A percentile compares a stretch with the other conserved stretches of the same genome.
Evolutionary conservation across 257 asterid genomes (phyloP).

Genomic region (Cynanchum wilfordii): DNA sequence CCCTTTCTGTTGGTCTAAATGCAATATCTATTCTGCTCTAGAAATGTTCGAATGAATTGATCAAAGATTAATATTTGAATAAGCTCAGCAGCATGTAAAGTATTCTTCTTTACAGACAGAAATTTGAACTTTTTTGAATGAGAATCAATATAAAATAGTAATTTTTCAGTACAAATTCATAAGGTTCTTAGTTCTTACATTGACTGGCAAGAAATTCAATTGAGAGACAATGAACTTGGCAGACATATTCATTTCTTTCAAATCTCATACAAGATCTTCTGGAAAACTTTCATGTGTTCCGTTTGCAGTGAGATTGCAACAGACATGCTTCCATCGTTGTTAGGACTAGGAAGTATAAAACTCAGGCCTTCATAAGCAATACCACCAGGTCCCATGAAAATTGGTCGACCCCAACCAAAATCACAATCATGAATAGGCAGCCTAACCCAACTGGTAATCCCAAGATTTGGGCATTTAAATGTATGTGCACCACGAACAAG

Average conservation of each 20-base stretch:
- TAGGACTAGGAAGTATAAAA: constrained; percentile 65
- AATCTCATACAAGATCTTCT: constrained; percentile 60
- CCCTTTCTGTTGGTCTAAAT: constrained; percentile 15
- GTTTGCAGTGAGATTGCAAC: constrained; percentile 68
- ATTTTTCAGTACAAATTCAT: not conserved
- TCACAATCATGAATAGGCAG: constrained; percentile 85
- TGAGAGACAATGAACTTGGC: not conserved
- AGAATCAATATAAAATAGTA: not conserved
- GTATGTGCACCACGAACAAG: constrained; percentile 87
- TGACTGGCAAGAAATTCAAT: constrained; percentile 2
- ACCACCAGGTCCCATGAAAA: constrained; percentile 93
- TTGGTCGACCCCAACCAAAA: constrained; percentile 85
- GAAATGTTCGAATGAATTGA: not conserved
- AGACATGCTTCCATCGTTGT: constrained; percentile 63
- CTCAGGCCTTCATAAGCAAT: constrained; percentile 81
- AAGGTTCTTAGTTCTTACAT: not conserved
- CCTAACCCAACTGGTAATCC: constrained; percentile 88
- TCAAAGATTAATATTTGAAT: not conserved
- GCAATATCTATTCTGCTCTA: not conserved
- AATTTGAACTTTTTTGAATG: no score
- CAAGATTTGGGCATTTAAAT: constrained; percentile 80
- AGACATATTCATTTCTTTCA: constrained; percentile 16
- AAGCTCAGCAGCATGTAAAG: not conserved
- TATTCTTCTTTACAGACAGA: not conserved
- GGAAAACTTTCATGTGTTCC: constrained; percentile 74